Percentiles rank a stretch among this genome's conserved stretches.
Evolutionary conservation across 2,329 filamentous ascomycete genomes (phyloP).

Genomic region (Trichoderma brevicompactum): DNA sequence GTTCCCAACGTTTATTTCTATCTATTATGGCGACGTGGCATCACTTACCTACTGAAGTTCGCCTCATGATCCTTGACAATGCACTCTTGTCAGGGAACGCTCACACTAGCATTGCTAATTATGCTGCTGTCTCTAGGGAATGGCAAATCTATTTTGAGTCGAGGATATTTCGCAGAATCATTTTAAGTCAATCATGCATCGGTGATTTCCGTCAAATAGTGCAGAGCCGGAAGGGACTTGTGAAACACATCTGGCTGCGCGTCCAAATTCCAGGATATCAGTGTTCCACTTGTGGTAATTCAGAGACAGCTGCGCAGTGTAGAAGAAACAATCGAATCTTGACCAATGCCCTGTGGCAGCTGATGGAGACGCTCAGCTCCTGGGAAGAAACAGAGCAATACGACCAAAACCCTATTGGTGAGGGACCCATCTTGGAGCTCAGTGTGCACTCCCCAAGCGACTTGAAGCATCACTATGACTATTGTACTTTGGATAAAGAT

Average conservation of each 20-base stretch:
- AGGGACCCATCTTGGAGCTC: background rate
- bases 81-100: no score
- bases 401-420: background rate
- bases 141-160: background rate
- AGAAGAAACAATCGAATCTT: constrained; percentile 1
- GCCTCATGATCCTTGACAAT: no score
- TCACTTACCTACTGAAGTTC: no score
- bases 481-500: background rate
- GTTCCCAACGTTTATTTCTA: no score
- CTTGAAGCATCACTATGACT: background rate
- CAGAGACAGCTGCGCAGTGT: background rate
- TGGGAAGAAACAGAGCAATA: background rate
- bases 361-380: background rate
- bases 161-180: background rate
- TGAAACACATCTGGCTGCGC: constrained; percentile 18
- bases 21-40: no score
- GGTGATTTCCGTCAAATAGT: background rate
- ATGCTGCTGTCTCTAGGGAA: background rate
- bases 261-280: background rate
- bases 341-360: background rate
- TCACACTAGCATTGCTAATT: background rate
- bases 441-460: background rate
- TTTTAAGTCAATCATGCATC: background rate
- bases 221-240: background rate
- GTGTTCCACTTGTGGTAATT: background rate